Percentiles rank a stretch among this genome's conserved stretches.
Conservation (phyloP, 495 filamentous ascomycete species). For the Halenospora varia region DNA sequence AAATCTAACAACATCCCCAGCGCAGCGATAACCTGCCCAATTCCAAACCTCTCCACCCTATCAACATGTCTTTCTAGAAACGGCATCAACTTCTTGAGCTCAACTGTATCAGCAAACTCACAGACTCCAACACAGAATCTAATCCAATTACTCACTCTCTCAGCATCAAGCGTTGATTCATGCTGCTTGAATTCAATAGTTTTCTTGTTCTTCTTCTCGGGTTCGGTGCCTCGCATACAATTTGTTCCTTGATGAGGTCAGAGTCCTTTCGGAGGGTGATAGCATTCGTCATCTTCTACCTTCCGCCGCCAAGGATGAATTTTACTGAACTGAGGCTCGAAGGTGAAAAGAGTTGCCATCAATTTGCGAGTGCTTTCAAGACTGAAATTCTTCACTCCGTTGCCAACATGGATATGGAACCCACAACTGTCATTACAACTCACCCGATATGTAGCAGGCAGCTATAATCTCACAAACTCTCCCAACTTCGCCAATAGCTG, state of each 20-base stretch:
- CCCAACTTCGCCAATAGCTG: neutral
- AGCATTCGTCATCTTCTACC: neutral
- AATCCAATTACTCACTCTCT: conserved; percentile 28
- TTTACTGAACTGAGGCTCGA: conserved; percentile 29
- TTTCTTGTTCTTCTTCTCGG: too few species aligned
- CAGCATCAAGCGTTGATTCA: conserved; percentile 27
- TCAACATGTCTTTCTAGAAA: neutral
- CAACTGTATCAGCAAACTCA: conserved; percentile 7
- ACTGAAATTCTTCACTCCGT: conserved; percentile 22
- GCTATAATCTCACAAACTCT: conserved; percentile 7
- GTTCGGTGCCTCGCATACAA: too few species aligned
- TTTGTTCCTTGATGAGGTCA: too few species aligned
- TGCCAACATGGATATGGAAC: conserved; percentile 35
- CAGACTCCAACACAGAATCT: conserved; percentile 30
- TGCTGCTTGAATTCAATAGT: conserved; percentile 44
- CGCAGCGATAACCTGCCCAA: neutral
- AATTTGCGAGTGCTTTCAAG: conserved; percentile 26
- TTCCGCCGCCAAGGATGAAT: too few species aligned
- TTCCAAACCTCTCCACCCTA: neutral
- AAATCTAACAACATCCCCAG: neutral
- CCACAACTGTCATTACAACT: conserved; percentile 29
- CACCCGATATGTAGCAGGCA: conserved; percentile 25
- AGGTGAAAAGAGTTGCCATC: conserved; percentile 27
- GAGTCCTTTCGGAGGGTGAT: neutral
- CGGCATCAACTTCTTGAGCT: neutral